Percentiles rank a stretch among this genome's conserved stretches.
Evolutionary conservation across 208 protist species (phyloP).

Genomic region (Trypanosoma vivax): DNA sequence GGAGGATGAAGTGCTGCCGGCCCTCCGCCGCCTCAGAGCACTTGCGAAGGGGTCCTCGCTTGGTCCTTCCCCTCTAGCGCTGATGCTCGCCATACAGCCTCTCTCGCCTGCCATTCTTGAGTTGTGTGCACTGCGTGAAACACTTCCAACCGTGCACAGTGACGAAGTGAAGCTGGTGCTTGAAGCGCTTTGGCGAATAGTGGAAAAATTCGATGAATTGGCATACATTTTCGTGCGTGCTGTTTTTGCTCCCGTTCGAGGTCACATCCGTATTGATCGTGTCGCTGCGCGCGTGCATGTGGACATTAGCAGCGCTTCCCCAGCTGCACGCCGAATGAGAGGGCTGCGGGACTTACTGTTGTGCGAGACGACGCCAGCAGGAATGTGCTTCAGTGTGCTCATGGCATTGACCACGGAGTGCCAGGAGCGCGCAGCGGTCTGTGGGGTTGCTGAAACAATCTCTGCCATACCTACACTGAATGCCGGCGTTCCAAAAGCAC

Average conservation of each 20-base stretch:
- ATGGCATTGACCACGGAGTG: slow-evolving; percentile 5
- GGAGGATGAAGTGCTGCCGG: slow-evolving; percentile 16
- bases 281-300: slow-evolving; percentile 1
- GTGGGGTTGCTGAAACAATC: too few species aligned
- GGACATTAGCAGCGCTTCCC: neutral
- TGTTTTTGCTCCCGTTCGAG: slow-evolving; percentile 4
- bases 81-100: slow-evolving; percentile 37
- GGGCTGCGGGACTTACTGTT: slow-evolving; percentile 10
- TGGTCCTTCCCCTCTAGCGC: slow-evolving; percentile 25
- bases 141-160: neutral
- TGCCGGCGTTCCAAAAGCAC: neutral
- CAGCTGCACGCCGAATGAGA: neutral
- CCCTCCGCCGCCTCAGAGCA: slow-evolving; percentile 33
- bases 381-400: slow-evolving; percentile 3
- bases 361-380: neutral
- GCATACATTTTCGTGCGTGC: slow-evolving; percentile 20
- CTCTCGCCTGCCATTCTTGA: slow-evolving; percentile 43
- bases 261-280: slow-evolving; percentile 12
- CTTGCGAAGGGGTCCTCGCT: slow-evolving; percentile 38
- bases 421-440: slow-evolving; percentile 10
- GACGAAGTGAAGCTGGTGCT: slow-evolving; percentile 1
- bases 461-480: too few species aligned
- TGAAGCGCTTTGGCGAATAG: slow-evolving; percentile 15
- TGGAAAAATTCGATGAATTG: slow-evolving; percentile 12
- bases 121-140: slow-evolving; percentile 14